Evolutionary conservation across 305 asterid genomes (phyloP), one percentile per base, ranked within the genome.

Genomic region (Plantago lanceolata): DNA sequence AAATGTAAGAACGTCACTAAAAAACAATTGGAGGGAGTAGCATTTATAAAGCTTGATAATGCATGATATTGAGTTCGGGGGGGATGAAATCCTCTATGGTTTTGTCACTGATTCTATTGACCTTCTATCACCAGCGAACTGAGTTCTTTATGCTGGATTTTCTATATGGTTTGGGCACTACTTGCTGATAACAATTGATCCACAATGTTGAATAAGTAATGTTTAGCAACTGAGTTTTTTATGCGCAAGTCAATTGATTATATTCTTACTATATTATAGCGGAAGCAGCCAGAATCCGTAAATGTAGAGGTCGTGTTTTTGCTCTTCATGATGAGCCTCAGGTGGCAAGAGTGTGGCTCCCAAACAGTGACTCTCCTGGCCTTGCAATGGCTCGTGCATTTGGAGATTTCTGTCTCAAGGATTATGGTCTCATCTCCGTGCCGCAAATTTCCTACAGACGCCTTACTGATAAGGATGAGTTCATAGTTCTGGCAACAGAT

Each of bases 341-440:
- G 61, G 97, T 90, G 56, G 79, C 94, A 19, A 79, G 95, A 71
- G 92, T 87, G 58, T 90, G 95, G 97, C 78, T 87, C 61, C 97
- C 97, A 1, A 74, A 85, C 76, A 63, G 53, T 13, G 74, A 90
- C 77, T 75, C 91, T 61, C 97, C 97, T 59, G 97, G 95, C 61
- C 94, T 89, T 57, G 94, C 97, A 47, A 89, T 87, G 95, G 91
- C 97, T 18, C 92, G 95, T 60, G 95, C 95, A 37, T 85, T 87
- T 67, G 97, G 97, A 63, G 97, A 89, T 73, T 89, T 89, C 68
- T 86, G 97, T 69, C 94, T 89, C 65, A 89, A 86, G 81, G 94
- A 89, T 33, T 86, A 72, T 31, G 96, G 96, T 67, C 84, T 89
- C 8, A 89, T 87, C 66, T 83, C 97, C 6, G 90, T 87, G 48